A percentile compares a stretch with the other conserved stretches of the same genome.
Evolutionary conservation across 495 filamentous ascomycete species (phyloP).

Genomic region (Cercophora sp.): DNA sequence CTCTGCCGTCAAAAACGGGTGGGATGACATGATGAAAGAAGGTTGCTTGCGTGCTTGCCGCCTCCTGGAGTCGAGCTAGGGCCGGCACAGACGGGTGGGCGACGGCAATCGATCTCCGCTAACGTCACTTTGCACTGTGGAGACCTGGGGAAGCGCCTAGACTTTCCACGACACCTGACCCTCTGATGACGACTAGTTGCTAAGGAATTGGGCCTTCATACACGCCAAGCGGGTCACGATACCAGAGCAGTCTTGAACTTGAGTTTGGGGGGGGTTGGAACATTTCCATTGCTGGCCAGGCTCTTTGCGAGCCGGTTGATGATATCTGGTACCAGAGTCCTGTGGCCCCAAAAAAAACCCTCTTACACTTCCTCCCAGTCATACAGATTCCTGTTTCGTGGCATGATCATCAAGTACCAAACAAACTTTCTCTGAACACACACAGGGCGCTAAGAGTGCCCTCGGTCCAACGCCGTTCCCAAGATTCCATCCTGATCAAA

Average conservation of each 20-base stretch:
- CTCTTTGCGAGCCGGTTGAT: neutral
- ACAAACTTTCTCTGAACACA: conserved; percentile 7
- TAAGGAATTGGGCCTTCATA: conserved; percentile 8
- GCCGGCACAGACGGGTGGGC: conserved; percentile 2
- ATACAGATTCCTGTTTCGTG: conserved; percentile 17
- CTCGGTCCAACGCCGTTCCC: conserved; percentile 20
- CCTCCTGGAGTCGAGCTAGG: neutral
- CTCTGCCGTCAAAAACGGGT: neutral
- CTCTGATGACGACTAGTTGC: neutral
- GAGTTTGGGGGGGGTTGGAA: conserved; percentile 14
- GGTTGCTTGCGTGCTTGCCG: neutral
- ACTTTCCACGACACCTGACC: conserved; percentile 6
- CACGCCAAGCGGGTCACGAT: neutral
- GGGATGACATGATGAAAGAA: neutral
- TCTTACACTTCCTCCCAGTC: conserved; percentile 6
- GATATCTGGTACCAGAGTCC: conserved; percentile 1
- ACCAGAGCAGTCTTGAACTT: conserved; percentile 2
- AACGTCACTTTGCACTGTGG: conserved; percentile 17
- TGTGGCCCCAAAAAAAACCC: conserved; percentile 5
- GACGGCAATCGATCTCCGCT: conserved; percentile 16
- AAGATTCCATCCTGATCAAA: conserved; percentile 16
- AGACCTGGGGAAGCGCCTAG: neutral
- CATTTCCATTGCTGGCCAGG: conserved; percentile 13
- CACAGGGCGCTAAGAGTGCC: conserved; percentile 6
- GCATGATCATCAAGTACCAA: conserved; percentile 18